Evolutionary conservation across 176 grass and related monocot species (phyloP), one percentile per base, ranked within the genome.

Genomic region (Canna indica): DNA sequence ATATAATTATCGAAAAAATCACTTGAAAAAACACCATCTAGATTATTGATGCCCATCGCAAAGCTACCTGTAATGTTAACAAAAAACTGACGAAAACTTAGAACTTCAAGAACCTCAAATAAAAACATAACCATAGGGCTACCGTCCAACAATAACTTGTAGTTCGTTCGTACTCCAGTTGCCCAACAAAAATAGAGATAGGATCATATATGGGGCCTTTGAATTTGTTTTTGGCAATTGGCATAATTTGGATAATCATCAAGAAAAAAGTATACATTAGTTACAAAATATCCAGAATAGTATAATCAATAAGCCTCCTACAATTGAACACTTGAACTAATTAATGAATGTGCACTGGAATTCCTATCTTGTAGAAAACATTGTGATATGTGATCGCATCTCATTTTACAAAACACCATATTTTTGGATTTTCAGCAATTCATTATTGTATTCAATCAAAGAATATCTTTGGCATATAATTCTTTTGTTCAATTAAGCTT

Each of bases 11-110:
- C 41, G 13, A 27, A 64, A 1, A 17, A 33, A 17, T 1, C 7
- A 38, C 3, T 47, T 16, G 18, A 7, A 38, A 73, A 88, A 83
- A 28, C 53, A 96, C 92, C 88, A 60, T 96, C 92, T 79, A 88
- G 88, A 61, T 96, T 96, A 78, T 96, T 96, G 72, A 96, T 96
- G 71, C 92, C 92, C 92, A 91, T 96, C 73, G 88, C 92, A 72
- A 96, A 8, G 88, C 92, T 70, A 96, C 92, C 92, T 96, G 73
- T 31, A 68, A 77, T 39, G 59, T 38, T 57, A 18, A 18, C 25
- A 44, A 54, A 13, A 12, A 35, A 79, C 65, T 69, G 14, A 81
- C 70, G 71, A 13, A 46, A 12, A 56, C 54, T 53, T 44, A 66
- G 36, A 0, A 71, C 24, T 68, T 25, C 20, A 5, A 44, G 41